These are phyloP conservation scores for Leucosporidium creatinivorum DNA, from an alignment of 768 basidiomycete genomes.

Conservation along the genomic window DNA sequence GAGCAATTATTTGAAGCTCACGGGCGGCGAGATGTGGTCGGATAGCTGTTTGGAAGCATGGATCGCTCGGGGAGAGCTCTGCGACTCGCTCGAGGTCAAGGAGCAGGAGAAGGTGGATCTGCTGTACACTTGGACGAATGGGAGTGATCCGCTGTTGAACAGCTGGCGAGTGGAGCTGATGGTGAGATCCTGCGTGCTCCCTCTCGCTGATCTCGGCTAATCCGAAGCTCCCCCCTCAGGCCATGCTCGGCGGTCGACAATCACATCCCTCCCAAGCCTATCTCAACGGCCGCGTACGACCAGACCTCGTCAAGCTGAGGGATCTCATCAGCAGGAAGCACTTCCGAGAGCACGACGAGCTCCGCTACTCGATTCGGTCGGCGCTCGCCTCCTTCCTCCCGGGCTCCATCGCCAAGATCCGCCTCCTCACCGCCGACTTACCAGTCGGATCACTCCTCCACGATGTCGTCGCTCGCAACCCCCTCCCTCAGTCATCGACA, in stretches of 20 bases:
- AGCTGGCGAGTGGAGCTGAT: conserved; percentile 7
- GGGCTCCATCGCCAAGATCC: conserved; percentile 4
- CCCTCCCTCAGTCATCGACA: background rate
- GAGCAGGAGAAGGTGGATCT: conserved; percentile 11
- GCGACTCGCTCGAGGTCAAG: conserved; percentile 15
- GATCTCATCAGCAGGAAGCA: conserved; percentile 1
- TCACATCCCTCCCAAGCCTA: background rate
- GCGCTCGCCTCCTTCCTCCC: conserved; percentile 21
- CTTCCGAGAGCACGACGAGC: conserved; percentile 37
- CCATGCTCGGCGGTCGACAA: background rate
- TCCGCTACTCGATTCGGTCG: conserved; percentile 37
- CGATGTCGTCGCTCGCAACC: background rate
- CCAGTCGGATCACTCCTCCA: background rate
- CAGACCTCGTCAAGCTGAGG: background rate
- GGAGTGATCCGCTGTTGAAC: conserved; percentile 15
- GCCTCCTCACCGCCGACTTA: conserved; percentile 17
- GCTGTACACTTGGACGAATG: conserved; percentile 35
- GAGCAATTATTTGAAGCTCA: background rate
- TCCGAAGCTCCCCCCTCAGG: no score
- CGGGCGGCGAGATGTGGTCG: conserved; percentile 6
- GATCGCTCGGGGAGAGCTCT: conserved; percentile 16
- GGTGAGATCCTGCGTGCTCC: background rate
- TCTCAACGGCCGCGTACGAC: background rate
- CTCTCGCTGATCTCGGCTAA: no score
- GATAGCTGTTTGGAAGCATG: conserved; percentile 2